Conservation (phyloP, 2,329 filamentous ascomycete genomes). For the Periconia sp. region DNA sequence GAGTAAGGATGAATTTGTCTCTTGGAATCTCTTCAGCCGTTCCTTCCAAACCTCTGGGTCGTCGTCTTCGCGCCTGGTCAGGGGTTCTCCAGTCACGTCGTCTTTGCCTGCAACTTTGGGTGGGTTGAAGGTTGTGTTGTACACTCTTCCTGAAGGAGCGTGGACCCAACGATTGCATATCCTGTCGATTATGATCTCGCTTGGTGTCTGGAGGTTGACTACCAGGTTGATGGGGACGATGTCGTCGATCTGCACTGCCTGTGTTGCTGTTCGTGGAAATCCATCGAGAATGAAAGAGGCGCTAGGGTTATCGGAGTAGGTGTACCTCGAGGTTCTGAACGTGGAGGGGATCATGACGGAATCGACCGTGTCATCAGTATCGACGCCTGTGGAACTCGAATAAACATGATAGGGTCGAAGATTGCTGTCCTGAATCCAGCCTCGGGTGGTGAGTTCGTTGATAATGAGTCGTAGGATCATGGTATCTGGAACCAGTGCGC, state of each 20-base stretch:
- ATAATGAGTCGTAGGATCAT: constrained; percentile 92
- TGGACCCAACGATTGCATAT: constrained; percentile 95
- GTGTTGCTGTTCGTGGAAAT: constrained; percentile 83
- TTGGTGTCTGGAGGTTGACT: constrained; percentile 81
- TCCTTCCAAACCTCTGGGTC: constrained; percentile 81
- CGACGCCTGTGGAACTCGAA: constrained; percentile 36
- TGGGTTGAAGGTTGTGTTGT: constrained; percentile 91
- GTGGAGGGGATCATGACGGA: constrained; percentile 46
- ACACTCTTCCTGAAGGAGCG: constrained; percentile 84
- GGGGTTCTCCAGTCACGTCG: constrained; percentile 84
- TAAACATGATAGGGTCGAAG: constrained; percentile 51
- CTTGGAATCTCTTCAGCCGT: constrained; percentile 79
- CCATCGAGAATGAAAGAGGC: constrained; percentile 96
- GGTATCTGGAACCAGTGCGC: constrained; percentile 86
- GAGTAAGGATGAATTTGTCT: constrained; percentile 80
- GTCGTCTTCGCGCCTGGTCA: constrained; percentile 84
- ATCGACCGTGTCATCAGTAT: constrained; percentile 38
- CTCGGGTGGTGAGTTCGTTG: constrained; percentile 80
- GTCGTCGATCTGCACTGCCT: constrained; percentile 75
- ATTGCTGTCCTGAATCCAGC: constrained; percentile 68
- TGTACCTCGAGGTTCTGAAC: constrained; percentile 43
- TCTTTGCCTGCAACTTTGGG: constrained; percentile 80
- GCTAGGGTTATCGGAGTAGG: constrained; percentile 65
- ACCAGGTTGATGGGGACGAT: constrained; percentile 95
- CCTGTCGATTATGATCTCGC: constrained; percentile 81